Base-by-base conservation (phyloP, 176 grass and related monocot genomes). In the Otatea glauca region DNA sequence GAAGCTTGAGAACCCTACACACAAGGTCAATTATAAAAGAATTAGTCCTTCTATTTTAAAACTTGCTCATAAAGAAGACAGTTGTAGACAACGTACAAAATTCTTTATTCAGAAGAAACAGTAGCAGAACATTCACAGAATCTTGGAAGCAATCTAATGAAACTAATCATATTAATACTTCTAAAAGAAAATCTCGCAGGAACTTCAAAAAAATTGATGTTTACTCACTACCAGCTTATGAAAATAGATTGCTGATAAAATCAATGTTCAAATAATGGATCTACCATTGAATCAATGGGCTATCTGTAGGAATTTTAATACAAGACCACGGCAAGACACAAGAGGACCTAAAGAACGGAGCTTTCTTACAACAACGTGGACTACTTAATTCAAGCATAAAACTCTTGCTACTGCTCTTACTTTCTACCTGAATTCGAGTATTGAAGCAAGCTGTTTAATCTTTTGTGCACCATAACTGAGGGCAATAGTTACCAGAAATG, bases 1-100 rank as follows among this genome's bases (percentile, higher is more conserved):
- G n/a, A 83, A 82, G 20, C 6, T 34, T 44, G 10, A 69, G 23
- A 77, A 71, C 9, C n/a, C 53, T 83, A 65, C 9, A 77, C 42
- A 65, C 37, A 72, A 78, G 24, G 53, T 53, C 8, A 77, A 72
- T 49, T 37, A 25, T 14, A 48, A 58, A 76, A 20, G 18, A 75
- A 47, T 50, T 72, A 55, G 32, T 45, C 12, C 15, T 5, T 3
- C 17, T 50, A 61, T 47, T 74, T 75, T 45, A 60, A 32, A 75
- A 56, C 32, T 45, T 68, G 25, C 44, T 73, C 15, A 25, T 27
- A 73, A 72, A 29, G 27, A 35, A 47, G n/a, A 70, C 3, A 72
- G 0, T 11, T 9, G 18, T 15, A 72, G 27, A 48, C 24, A 51
- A 51, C 11, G 39, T 7, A 47, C 54, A 72, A 9, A 71, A 70